Evolutionary conservation across 2,329 filamentous ascomycete species (phyloP), one percentile per base, ranked within the genome.

Genomic region (Emergomyces orientalis): DNA sequence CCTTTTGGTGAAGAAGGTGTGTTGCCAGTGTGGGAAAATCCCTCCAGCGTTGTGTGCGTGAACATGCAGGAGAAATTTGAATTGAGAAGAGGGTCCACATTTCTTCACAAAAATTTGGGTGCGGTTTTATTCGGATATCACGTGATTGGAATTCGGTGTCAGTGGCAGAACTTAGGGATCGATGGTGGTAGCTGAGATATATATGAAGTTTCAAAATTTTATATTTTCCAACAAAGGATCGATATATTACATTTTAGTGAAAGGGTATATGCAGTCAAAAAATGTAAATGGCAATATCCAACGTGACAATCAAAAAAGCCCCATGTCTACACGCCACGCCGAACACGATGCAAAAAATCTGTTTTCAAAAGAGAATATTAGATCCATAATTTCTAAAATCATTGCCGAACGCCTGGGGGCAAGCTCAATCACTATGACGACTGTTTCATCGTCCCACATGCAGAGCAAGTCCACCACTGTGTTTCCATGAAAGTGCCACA

Each of bases 401-500:
- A 41, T 47, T 34, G 14, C 6, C 3, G 19, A 7, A 47, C 25
- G 3, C 25, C 13, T 32, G 27, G 32, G 5, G 22, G 22, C 54
- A 57, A 25, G n/a, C 34, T 17, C 39, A 47, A 54, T 13, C 14
- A 30, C 74, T 66, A 82, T n/a, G 81, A 83, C 49, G 71, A 72
- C 43, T 72, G 68, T 70, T 86, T 87, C 82, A 87, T 83, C 9
- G 72, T 76, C 59, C 84, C 84, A 71, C 85, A 87, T 13, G 76
- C 76, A 17, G 81, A 80, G 67, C 85, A 87, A 4, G 83, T 86
- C 84, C 84, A 87, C 84, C 84, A 87, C 67, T 84, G 75, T 25
- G 78, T 79, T 71, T 87, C 85, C 83, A 86, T 87, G 64, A 85
- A 87, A 0, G 80, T 79, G 6, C 83, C 82, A 64, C 85, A 88